Conservation (phyloP, 2,329 filamentous ascomycete species). For the Drechmeria coniospora region DNA sequence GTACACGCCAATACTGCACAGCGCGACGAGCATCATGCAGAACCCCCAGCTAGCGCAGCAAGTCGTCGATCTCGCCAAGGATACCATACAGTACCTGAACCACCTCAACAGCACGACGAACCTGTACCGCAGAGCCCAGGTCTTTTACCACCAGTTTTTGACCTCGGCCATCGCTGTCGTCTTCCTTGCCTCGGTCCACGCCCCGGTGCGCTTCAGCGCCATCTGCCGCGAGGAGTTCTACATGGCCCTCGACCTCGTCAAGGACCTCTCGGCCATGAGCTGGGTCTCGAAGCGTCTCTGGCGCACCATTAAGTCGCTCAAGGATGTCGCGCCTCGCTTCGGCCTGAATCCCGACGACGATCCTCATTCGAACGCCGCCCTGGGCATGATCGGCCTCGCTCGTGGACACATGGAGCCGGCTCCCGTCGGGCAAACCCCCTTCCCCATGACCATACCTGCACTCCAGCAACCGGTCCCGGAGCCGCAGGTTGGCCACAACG, state of each 20-base stretch:
- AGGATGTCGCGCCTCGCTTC: constrained; percentile 55
- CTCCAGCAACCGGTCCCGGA: constrained; percentile 9
- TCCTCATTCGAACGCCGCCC: constrained; percentile 33
- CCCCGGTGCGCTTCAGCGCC: constrained; percentile 54
- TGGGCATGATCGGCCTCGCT: constrained; percentile 41
- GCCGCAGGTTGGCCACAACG: constrained; percentile 22
- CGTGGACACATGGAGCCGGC: constrained; percentile 18
- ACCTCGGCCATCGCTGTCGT: constrained; percentile 60
- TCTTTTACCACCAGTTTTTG: constrained; percentile 70
- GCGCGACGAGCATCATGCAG: constrained; percentile 64
- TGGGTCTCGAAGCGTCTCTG: constrained; percentile 60
- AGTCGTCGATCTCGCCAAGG: constrained; percentile 59
- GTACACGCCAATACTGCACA: constrained; percentile 76
- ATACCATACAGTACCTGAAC: constrained; percentile 57
- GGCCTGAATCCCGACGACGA: constrained; percentile 38
- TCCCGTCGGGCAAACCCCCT: constrained; percentile 10
- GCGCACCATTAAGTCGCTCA: constrained; percentile 55
- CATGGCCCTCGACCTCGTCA: constrained; percentile 59
- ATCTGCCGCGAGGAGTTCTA: constrained; percentile 63
- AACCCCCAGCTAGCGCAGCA: constrained; percentile 60
- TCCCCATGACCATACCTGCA: constrained; percentile 13
- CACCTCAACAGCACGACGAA: constrained; percentile 58
- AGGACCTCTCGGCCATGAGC: constrained; percentile 54
- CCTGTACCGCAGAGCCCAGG: constrained; percentile 55
- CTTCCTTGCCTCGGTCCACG: constrained; percentile 63